Base-by-base conservation (phyloP, 345 rosid species). In the Noccaea caerulescens region DNA sequence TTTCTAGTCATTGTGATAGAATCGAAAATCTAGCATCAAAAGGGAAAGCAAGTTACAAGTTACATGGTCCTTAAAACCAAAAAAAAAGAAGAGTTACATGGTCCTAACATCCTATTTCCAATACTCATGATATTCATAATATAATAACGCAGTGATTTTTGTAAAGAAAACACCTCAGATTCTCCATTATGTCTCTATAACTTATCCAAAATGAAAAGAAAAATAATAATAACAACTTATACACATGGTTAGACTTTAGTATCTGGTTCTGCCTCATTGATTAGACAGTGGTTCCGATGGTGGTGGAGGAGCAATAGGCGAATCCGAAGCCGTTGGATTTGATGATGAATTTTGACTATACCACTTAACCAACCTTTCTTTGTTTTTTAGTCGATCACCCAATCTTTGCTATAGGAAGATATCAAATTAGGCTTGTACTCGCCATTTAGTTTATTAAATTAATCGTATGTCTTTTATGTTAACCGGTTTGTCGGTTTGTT, bases 331-430 rank as follows among this genome's bases (percentile, higher is more conserved):
- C 41, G 36, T 47, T 76, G 71, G 41, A 45, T 46, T 69, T 41
- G 75, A 39, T 10, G 63, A 69, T 45, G 65, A 47, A 10, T 76
- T 73, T 13, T 85, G 82, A 46, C 68, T 71, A 72, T 91, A 94
- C 78, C 76, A 80, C 76, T 71, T 84, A 7, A 91, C 84, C 58
- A 94, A 82, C 83, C 89, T 82, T 11, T 94, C 96, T 81, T 86
- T 94, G 80, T 94, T 91, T 64, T 71, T 87, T 34, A 16, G 57
- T 81, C 99, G 94, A 94, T 16, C 18, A 1, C 18, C 97, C 99
- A 91, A 65, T 83, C 90, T 80, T 77, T 25, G 27, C 27, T 25
- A 25, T 25, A 25, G 27, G 27, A 25, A 25, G 2, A 25, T 25
- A 25, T 25, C 27, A 25, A 25, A 25, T 25, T 25, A 25, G 3